A percentile compares a stretch with the other conserved stretches of the same genome.
Conservation (phyloP, 148 eudicot genomes). For the Spergularia marina region DNA sequence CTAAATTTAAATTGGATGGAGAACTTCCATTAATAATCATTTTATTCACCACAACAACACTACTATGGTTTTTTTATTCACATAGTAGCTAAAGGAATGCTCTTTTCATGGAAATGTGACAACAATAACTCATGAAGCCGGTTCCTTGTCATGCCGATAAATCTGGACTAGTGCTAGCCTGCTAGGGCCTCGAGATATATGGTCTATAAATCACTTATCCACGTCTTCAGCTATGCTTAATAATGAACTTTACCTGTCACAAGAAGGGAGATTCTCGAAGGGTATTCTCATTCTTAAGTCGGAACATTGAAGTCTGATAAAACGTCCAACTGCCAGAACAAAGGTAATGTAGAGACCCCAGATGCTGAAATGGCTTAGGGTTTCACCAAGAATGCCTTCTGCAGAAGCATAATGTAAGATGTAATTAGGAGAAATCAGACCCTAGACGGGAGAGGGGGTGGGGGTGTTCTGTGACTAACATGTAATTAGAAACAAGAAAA, state of each 20-base stretch:
- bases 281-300: conserved; percentile 98
- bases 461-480: neutral
- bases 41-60: neutral
- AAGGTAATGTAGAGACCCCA: conserved; percentile 98
- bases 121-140: neutral
- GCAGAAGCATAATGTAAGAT: conserved; percentile 15
- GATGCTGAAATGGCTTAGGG: conserved; percentile 95
- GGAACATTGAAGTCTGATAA: conserved; percentile 93
- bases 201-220: neutral
- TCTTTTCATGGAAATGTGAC: neutral
- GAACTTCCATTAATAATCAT: neutral
- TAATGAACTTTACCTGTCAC: conserved; percentile 62
- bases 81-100: neutral
- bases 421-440: neutral
- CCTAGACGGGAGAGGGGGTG: neutral
- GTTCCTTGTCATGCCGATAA: neutral
- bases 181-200: neutral
- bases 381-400: conserved; percentile 96
- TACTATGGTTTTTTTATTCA: neutral
- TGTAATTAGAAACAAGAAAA: conserved; percentile 6
- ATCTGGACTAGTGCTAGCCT: neutral
- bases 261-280: conserved; percentile 90
- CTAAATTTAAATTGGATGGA: conserved; percentile 24
- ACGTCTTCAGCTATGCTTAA: neutral
- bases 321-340: conserved; percentile 97